These are phyloP conservation scores for Tremellales sp. DNA, from an alignment of 1,284 basidiomycete species.

Conservation along the genomic window DNA sequence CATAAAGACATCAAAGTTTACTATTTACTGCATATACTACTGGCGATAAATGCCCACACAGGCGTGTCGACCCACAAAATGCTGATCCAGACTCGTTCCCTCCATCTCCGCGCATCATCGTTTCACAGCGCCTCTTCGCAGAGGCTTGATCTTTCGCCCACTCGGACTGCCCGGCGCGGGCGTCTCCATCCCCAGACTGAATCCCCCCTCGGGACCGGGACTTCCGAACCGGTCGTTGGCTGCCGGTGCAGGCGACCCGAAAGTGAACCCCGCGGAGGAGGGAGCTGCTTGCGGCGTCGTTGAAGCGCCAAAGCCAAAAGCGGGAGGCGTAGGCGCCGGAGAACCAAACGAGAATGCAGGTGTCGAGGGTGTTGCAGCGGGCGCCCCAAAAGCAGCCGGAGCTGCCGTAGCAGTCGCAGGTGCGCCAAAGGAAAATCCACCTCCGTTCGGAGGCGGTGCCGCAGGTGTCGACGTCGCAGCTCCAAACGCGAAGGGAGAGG, in stretches of 20 bases:
- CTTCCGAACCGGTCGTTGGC: slow-evolving; percentile 16
- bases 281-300: slow-evolving; percentile 1
- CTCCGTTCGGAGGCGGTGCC: too few species aligned
- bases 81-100: too few species aligned
- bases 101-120: too few species aligned
- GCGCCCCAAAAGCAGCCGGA: slow-evolving; percentile 5
- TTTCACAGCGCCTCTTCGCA: slow-evolving; percentile 13
- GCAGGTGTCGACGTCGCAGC: too few species aligned
- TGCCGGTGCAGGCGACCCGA: slow-evolving; percentile 5
- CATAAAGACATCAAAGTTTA: too few species aligned
- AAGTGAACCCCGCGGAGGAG: slow-evolving; percentile 8
- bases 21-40: too few species aligned
- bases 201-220: slow-evolving; percentile 23
- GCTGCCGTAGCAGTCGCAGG: not conserved
- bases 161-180: slow-evolving; percentile 24
- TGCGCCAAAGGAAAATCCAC: slow-evolving; percentile 14
- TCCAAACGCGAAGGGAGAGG: too few species aligned
- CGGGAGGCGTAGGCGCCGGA: slow-evolving; percentile 4
- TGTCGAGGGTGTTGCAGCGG: not conserved
- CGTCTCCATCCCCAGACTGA: slow-evolving; percentile 21
- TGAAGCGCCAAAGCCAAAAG: slow-evolving; percentile 21
- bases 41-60: too few species aligned
- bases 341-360: slow-evolving; percentile 12
- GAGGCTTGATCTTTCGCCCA: slow-evolving; percentile 29
- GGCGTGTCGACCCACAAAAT: too few species aligned